Evolutionary conservation across 495 filamentous ascomycete genomes (phyloP), one percentile per base, ranked within the genome.

Genomic region (Aspergillus indologenus): DNA sequence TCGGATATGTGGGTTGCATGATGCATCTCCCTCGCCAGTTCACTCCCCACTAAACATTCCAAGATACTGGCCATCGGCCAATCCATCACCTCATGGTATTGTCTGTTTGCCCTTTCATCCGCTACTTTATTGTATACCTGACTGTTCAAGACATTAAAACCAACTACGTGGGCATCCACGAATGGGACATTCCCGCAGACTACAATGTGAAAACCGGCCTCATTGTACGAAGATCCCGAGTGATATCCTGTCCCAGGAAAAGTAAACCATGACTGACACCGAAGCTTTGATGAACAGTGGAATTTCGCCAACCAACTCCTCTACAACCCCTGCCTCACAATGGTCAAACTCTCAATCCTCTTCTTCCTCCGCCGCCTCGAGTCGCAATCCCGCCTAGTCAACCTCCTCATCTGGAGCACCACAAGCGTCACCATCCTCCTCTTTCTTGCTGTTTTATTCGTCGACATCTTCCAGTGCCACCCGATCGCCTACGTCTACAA

Each of bases 271-370:
- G n/a, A 9, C 26, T 29, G 4, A 40, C 34, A 8, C 12, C 2
- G 5, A 40, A 2, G 12, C 34, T 40, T 40, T 14, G 12, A 4
- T 40, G 34, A 2, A 15, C 14, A 71, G 64, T 74, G 67, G 65
- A 70, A 81, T 58, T 83, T 81, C 23, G 79, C 79, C 3, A 79
- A 83, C 19, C 83, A 87, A 61, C 74, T 86, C 29, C 64, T 87
- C 21, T 88, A 88, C 65, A 86, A 87, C 59, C 85, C 84, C 0
- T 79, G 85, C 56, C 69, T 89, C 40, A 78, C 84, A 11, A 67
- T 85, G 8, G 80, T 85, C 60, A 87, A 87, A 66, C 66, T 79
- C 0, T 83, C 82, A 0, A 74, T 83, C 45, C 67, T 84, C 21
- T 19, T 79, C 44, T 83, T 85, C 59, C 71, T 83, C 21, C 71